phyloP scores from a whole-genome alignment of 192 early-diverging fungal genomes.

The Fimicolochytrium jonesii region DNA sequence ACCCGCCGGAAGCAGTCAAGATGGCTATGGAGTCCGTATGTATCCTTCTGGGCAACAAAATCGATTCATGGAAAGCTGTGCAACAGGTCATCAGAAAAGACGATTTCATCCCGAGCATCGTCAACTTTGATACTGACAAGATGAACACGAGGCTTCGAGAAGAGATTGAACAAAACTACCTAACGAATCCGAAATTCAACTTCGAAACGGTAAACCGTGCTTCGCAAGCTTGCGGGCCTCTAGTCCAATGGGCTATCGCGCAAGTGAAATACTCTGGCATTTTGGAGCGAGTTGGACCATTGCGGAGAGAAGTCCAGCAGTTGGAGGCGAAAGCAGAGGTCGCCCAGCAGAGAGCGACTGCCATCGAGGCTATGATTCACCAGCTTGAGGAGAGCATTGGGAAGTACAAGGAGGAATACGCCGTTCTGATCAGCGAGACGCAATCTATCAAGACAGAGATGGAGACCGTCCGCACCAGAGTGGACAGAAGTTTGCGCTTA shows the following conservation, averaged over 20 bases:
- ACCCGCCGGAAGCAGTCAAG: conserved; percentile 94
- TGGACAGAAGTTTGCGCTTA: conserved; percentile 84
- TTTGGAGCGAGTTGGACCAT: conserved; percentile 89
- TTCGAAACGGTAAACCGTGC: conserved; percentile 97
- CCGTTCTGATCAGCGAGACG: conserved; percentile 89
- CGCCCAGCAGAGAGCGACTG: conserved; percentile 64
- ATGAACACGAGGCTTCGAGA: conserved; percentile 76
- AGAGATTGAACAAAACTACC: conserved; percentile 70
- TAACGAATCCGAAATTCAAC: conserved; percentile 83
- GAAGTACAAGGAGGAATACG: conserved; percentile 96
- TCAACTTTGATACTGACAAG: conserved; percentile 92
- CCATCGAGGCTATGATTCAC: conserved; percentile 73
- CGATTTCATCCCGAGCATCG: conserved; percentile 96
- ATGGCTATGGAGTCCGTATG: conserved; percentile 98
- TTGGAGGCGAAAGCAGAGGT: conserved; percentile 74
- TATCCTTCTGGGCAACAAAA: conserved; percentile 79
- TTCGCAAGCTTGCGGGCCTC: conserved; percentile 95
- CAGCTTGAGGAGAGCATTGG: conserved; percentile 85
- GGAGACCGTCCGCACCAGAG: conserved; percentile 87
- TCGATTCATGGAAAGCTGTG: conserved; percentile 88
- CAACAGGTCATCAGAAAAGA: conserved; percentile 87
- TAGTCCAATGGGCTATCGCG: conserved; percentile 97
- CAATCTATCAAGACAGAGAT: conserved; percentile 88
- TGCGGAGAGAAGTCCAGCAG: conserved; percentile 85
- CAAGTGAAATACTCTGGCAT: conserved; percentile 93